Evolutionary conservation across 2,329 filamentous ascomycete genomes (phyloP), one percentile per base, ranked within the genome.

Genomic region (Penicillium sp.): DNA sequence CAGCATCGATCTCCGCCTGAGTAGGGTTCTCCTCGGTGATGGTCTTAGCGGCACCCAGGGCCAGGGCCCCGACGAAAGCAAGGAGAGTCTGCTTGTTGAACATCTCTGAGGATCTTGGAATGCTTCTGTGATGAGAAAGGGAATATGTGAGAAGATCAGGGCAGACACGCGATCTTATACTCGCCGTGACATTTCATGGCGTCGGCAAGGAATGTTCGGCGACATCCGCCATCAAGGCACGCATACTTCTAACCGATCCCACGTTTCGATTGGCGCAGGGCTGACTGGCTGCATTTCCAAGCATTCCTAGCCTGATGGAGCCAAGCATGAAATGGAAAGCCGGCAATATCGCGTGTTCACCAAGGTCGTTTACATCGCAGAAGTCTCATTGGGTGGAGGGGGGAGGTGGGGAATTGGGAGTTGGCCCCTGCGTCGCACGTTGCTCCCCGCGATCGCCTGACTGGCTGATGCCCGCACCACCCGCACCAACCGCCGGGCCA

Each of bases 41-140:
- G 36, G 62, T 65, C 57, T 68, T 64, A 41, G 68, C 68, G 40
- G 58, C 49, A 46, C 58, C 62, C 44, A 67, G 41, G 48, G 66
- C 61, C 45, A 71, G 45, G 39, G 61, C 54, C 40, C 61, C 48
- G 43, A 66, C 47, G 27, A 62, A 58, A 42, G 65, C 50, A 39
- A 59, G 51, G 76, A 76, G 80, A 78, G 63, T 81, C 79, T 70
- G 85, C 77, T 66, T 83, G 77, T 64, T 83, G 83, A 55, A 79
- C 72, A 61, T 61, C 24, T 42, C n/a, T 18, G 10, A 31, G 13
- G 32, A 16, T 7, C 14, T 24, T 32, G 11, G 29, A 46, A 22
- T 45, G 22, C 24, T 41, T 31, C 40, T 55, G 54, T 24, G 27
- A 48, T 29, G 11, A 50, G 36, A 38, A 45, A 44, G 32, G 43